Base-by-base conservation (phyloP, 2,329 filamentous ascomycete species). In the Botrytis galanthina region DNA sequence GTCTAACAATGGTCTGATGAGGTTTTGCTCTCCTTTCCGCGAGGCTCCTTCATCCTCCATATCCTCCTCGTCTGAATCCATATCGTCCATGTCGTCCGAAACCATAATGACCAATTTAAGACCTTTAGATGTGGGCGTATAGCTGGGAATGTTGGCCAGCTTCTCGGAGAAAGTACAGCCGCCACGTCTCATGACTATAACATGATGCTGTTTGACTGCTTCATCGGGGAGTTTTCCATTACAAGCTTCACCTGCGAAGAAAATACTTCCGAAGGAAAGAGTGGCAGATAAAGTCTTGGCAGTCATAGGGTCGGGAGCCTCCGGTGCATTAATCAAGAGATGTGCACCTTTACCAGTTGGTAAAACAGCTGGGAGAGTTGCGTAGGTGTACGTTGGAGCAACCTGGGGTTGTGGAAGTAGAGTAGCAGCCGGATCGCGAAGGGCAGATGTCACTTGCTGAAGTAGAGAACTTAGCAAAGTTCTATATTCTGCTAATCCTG, bases 141-240 rank as follows among this genome's bases (percentile, higher is more conserved):
- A 95, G 16, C 89, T 88, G 0, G 95, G 94, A n/a, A 98, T 94
- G 76, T 93, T 95, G 70, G 87, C 86, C 0, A 98, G 84, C 82
- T 99, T 99, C 42, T 91, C 84, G 51, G 89, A 91, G 82, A 98
- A 98, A 37, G 88, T 92, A 83, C 96, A 99, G 1, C 89, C 90
- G 57, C 96, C 95, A 9, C 96, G 90, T 42, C 89, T 90, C 78
- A 98, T 86, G 68, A 97, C 88, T 74, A 99, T 90, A 74, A 98
- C 85, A 70, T 97, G 91, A 82, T 97, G 83, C 1, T 81, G 83
- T 59, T 84, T 85, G 0, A 85, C 85, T 4, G 90, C 82, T 12
- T 84, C 81, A 2, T 84, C 78, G 20, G 88, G 82, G 71, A 93
- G 82, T 74, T 86, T 82, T 73, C 85, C 73, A 76, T 82, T 6